Percentiles rank a stretch among this genome's conserved stretches.
Conservation (phyloP, 371 early-diverging fungal genomes). For the Apophysomyces ossiformis region DNA sequence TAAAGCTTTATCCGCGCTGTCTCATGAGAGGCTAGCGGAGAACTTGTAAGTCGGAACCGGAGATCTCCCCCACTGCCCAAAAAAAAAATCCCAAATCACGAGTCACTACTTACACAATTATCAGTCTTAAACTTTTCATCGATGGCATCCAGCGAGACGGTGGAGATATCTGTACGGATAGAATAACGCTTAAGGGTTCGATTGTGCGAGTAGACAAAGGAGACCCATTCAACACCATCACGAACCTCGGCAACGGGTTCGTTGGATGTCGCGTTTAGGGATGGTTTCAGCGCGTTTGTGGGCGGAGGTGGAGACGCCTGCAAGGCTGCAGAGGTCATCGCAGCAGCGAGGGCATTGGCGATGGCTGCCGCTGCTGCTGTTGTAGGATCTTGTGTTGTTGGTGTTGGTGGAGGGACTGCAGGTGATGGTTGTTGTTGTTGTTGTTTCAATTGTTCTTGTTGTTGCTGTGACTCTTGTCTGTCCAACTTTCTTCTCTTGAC, state of each 20-base stretch:
- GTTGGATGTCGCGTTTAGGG: constrained; percentile 26
- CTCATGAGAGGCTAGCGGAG: constrained; percentile 10
- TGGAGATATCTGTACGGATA: constrained; percentile 82
- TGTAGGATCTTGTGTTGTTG: constrained; percentile 17
- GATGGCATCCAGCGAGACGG: constrained; percentile 60
- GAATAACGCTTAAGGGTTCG: constrained; percentile 68
- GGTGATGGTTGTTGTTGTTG: constrained; percentile 32
- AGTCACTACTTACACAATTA: constrained; percentile 70
- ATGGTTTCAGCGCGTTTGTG: constrained; percentile 8
- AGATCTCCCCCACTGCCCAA: not conserved
- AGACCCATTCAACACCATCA: constrained; percentile 73
- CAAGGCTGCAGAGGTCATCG: constrained; percentile 37
- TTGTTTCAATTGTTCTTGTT: constrained; percentile 12
- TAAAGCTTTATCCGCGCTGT: constrained; percentile 12
- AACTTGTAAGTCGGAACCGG: constrained; percentile 11
- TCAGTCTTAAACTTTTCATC: constrained; percentile 75
- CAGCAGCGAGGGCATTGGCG: constrained; percentile 40
- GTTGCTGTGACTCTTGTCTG: constrained; percentile 14
- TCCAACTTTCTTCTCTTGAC: constrained; percentile 49
- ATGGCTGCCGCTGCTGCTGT: constrained; percentile 29
- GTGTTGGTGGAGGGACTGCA: constrained; percentile 28
- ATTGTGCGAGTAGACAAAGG: constrained; percentile 71
- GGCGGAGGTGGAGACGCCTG: constrained; percentile 15
- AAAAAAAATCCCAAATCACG: constrained; percentile 13
- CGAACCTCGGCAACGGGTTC: constrained; percentile 51